Conservation (phyloP, 305 asterid species). For the Fraxinus latifolia region DNA sequence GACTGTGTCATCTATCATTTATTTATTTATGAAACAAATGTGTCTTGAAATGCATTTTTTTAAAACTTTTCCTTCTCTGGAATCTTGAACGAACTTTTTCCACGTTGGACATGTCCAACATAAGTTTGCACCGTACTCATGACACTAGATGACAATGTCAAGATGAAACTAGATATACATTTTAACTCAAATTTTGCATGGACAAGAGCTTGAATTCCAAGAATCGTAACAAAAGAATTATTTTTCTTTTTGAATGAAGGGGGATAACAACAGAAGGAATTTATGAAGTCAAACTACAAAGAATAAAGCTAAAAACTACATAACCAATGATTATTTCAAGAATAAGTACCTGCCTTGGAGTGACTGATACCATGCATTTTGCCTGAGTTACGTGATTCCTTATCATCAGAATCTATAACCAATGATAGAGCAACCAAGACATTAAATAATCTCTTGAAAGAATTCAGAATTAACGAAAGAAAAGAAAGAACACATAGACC, state of each 20-base stretch:
- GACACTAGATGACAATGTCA: not conserved
- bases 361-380: slow-evolving; percentile 21
- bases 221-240: not conserved
- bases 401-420: slow-evolving; percentile 18
- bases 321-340: no score
- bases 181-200: not conserved
- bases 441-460: not conserved
- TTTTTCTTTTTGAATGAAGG: not conserved
- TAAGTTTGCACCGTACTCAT: not conserved
- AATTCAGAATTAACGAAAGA: slow-evolving; percentile 1
- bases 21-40: not conserved
- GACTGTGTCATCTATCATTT: not conserved
- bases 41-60: not conserved
- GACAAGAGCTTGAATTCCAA: not conserved
- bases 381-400: not conserved
- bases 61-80: not conserved
- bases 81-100: not conserved
- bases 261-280: not conserved
- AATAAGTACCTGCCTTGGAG: slow-evolving; percentile 36
- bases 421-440: not conserved
- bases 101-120: not conserved
- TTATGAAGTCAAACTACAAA: not conserved
- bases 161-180: not conserved
- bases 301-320: not conserved
- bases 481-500: slow-evolving; percentile 7